A percentile compares a stretch with the other conserved stretches of the same genome.
Conservation (phyloP, 2,329 filamentous ascomycete species). For the Alternaria sp. region DNA sequence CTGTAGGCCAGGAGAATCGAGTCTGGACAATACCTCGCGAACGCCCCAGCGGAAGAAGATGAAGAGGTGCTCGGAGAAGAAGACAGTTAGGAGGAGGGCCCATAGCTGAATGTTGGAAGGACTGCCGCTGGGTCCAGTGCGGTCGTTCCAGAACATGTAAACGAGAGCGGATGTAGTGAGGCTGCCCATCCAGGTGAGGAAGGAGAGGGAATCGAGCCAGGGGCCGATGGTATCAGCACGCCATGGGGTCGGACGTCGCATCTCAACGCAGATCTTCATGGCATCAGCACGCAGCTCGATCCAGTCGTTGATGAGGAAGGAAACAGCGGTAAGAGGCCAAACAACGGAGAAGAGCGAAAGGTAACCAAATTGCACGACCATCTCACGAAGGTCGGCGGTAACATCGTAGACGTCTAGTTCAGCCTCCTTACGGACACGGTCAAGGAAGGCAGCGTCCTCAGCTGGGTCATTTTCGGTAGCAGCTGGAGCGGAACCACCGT, state of each 20-base stretch:
- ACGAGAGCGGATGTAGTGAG: constrained; percentile 86
- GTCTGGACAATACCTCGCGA: constrained; percentile 73
- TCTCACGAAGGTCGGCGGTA: constrained; percentile 84
- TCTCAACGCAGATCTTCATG: constrained; percentile 89
- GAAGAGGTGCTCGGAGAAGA: constrained; percentile 89
- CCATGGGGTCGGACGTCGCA: constrained; percentile 87
- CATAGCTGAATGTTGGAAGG: constrained; percentile 76
- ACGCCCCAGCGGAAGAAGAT: constrained; percentile 78
- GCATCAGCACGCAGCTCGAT: constrained; percentile 91
- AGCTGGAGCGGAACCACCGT: constrained; percentile 59
- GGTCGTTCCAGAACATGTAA: constrained; percentile 80
- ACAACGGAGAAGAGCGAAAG: constrained; percentile 89
- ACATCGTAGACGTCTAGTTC: constrained; percentile 87
- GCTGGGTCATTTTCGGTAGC: constrained; percentile 67
- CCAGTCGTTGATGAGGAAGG: constrained; percentile 95
- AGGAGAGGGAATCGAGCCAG: constrained; percentile 83
- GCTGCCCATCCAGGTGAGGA: constrained; percentile 92
- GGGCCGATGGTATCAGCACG: constrained; percentile 93
- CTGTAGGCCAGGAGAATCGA: constrained; percentile 85
- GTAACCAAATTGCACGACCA: constrained; percentile 71
- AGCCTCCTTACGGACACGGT: constrained; percentile 81
- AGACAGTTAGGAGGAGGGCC: constrained; percentile 80
- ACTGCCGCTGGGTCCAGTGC: constrained; percentile 68
- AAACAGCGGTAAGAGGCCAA: constrained; percentile 90
- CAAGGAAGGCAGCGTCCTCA: constrained; percentile 81